A percentile compares a stretch with the other conserved stretches of the same genome.
Conservation (phyloP, 139 green algal species). For the Chlamydomonas eustigma region DNA sequence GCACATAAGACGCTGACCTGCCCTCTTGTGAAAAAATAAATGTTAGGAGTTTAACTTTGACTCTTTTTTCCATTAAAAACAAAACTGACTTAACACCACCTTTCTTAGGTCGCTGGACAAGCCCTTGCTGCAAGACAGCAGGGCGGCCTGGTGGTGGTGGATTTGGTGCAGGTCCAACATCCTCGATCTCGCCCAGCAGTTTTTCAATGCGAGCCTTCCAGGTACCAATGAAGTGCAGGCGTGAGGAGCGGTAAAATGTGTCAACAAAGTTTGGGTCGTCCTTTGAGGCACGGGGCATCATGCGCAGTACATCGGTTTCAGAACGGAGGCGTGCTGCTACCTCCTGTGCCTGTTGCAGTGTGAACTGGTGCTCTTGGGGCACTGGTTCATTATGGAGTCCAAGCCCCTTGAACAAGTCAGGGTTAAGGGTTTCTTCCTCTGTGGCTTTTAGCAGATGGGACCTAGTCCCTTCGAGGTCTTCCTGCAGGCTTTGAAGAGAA, state of each 20-base stretch:
- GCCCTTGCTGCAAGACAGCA: too few species aligned
- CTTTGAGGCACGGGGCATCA: slow-evolving; percentile 27
- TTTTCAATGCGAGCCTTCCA: slow-evolving; percentile 77
- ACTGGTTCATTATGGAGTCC: too few species aligned
- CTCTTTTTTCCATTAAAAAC: too few species aligned
- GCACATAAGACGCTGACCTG: too few species aligned
- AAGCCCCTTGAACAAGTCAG: too few species aligned
- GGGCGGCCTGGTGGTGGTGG: neutral
- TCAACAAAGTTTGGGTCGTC: slow-evolving; percentile 79
- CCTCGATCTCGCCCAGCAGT: slow-evolving; percentile 43
- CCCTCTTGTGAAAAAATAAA: too few species aligned
- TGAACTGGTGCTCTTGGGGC: slow-evolving; percentile 1
- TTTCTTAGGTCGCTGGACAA: too few species aligned
- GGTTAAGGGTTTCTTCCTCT: too few species aligned
- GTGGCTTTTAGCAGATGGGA: too few species aligned
- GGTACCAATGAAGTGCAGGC: slow-evolving; percentile 82
- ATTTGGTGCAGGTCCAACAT: slow-evolving; percentile 2
- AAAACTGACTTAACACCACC: neutral
- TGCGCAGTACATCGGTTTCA: slow-evolving; percentile 60
- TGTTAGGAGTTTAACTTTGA: too few species aligned
- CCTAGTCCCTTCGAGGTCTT: too few species aligned
- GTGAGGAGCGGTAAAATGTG: slow-evolving; percentile 53
- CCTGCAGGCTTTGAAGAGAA: too few species aligned
- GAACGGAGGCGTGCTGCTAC: slow-evolving; percentile 51
- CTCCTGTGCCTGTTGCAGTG: slow-evolving; percentile 36